phyloP scores from a whole-genome alignment of 176 grass and related monocot species.

The Oryza rufipogon region DNA sequence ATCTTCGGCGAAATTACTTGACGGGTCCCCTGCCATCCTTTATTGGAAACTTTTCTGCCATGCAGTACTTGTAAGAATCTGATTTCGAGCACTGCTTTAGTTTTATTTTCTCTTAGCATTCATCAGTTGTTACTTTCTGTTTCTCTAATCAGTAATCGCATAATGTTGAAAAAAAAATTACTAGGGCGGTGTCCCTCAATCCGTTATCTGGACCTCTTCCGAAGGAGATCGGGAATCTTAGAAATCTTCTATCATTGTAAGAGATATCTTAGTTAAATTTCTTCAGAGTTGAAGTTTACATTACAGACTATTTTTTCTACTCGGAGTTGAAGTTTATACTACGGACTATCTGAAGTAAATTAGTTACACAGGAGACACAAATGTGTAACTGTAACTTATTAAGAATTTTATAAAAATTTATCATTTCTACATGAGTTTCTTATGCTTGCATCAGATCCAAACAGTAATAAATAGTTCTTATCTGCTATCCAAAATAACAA shows the following conservation, averaged over 20 bases:
- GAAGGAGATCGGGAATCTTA: neutral
- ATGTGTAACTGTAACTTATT: neutral
- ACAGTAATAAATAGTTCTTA: neutral
- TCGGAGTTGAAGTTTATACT: too few species aligned
- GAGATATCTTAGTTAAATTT: neutral
- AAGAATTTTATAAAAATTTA: neutral
- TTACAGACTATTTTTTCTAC: neutral
- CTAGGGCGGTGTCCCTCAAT: neutral
- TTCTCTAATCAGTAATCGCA: neutral
- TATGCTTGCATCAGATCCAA: neutral
- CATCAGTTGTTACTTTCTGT: neutral
- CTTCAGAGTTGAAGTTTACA: neutral
- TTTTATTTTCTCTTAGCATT: neutral
- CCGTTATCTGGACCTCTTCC: neutral
- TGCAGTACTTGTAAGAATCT: neutral
- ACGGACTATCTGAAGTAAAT: neutral
- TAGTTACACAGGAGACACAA: neutral
- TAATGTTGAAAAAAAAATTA: neutral
- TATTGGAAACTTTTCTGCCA: neutral
- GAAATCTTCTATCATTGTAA: neutral
- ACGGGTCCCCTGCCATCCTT: neutral
- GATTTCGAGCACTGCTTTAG: neutral
- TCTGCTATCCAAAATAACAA: neutral
- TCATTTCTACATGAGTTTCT: neutral
- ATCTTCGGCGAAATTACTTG: neutral